Conservation (phyloP, 495 filamentous ascomycete genomes). For the Apiosordaria backusii region DNA sequence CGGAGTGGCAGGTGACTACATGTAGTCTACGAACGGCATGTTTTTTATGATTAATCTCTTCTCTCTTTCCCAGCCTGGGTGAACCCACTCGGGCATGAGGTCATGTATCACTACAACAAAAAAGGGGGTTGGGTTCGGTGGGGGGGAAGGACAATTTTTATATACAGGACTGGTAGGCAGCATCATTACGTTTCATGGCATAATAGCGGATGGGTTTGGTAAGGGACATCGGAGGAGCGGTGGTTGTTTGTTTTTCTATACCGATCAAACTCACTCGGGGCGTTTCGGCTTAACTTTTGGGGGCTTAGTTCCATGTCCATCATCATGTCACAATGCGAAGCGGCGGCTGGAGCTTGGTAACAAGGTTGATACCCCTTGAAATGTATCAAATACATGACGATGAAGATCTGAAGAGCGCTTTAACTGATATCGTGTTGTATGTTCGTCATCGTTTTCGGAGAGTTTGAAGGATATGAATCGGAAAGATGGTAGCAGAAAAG, state of each 20-base stretch:
- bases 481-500: neutral
- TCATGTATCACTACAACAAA: neutral
- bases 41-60: neutral
- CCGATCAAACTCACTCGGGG: neutral
- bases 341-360: neutral
- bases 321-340: neutral
- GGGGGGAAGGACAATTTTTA: neutral
- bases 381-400: neutral
- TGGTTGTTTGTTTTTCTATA: neutral
- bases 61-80: constrained; percentile 3
- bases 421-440: too few relatives aligned
- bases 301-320: neutral
- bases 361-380: neutral
- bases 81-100: neutral
- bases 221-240: neutral
- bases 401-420: too few relatives aligned
- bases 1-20: constrained; percentile 84
- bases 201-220: neutral
- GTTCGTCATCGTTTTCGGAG: neutral
- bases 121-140: neutral
- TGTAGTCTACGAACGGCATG: constrained; percentile 26
- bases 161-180: neutral
- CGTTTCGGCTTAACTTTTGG: neutral
- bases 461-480: neutral
- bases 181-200: neutral